phyloP scores from a whole-genome alignment of 495 filamentous ascomycete genomes.

The Lasiosphaeria miniovina region DNA sequence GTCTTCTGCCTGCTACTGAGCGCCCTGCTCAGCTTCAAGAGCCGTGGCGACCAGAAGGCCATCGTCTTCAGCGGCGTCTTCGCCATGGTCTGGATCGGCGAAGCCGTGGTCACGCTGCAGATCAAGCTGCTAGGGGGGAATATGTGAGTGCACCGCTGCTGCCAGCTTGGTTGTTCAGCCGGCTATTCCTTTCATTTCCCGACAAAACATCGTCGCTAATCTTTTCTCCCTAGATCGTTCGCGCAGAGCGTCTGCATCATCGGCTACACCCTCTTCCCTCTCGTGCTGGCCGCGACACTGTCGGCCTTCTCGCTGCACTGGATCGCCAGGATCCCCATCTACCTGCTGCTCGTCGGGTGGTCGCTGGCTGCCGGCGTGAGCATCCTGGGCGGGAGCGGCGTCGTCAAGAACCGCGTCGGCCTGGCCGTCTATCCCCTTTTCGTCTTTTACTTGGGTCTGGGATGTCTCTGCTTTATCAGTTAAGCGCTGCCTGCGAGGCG shows the following conservation, averaged over 20 bases:
- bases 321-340: slow-evolving; percentile 83
- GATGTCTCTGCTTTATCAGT: slow-evolving; percentile 94
- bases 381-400: slow-evolving; percentile 91
- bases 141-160: slow-evolving; percentile 64
- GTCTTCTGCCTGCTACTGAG: slow-evolving; percentile 88
- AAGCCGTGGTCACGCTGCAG: slow-evolving; percentile 96
- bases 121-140: slow-evolving; percentile 96
- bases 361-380: slow-evolving; percentile 92
- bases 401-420: slow-evolving; percentile 89
- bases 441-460: slow-evolving; percentile 92
- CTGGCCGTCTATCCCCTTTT: slow-evolving; percentile 93
- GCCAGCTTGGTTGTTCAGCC: background rate
- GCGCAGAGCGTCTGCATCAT: slow-evolving; percentile 97
- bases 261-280: slow-evolving; percentile 97
- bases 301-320: slow-evolving; percentile 75
- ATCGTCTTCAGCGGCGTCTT: slow-evolving; percentile 95
- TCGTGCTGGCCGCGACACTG: slow-evolving; percentile 88
- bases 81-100: slow-evolving; percentile 92
- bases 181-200: background rate
- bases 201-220: slow-evolving; percentile 4
- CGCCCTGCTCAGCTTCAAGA: slow-evolving; percentile 76
- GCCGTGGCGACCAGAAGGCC: slow-evolving; percentile 71
- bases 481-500: slow-evolving; percentile 36
- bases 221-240: slow-evolving; percentile 66
- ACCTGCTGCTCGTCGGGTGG: slow-evolving; percentile 83